Evolutionary conservation across 1,284 basidiomycete species (phyloP), one percentile per base, ranked within the genome.

Genomic region (Peniophora sp.): DNA sequence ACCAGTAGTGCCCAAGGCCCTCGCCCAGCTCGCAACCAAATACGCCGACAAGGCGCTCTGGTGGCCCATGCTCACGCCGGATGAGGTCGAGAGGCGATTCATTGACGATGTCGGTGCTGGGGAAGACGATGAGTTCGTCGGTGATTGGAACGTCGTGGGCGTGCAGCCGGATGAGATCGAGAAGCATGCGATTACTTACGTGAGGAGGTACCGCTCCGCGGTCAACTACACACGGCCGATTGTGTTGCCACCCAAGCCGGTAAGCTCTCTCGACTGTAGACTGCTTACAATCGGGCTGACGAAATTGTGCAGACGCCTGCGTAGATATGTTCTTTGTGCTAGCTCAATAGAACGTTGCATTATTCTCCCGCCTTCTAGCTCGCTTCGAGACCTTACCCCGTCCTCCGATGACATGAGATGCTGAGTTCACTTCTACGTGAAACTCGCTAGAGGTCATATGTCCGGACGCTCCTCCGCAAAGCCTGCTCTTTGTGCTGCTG

Each of bases 61-160:
- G 95, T 99, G 95, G 95, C 95, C 94, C 15, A 81, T 89, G 52
- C 74, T 97, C 54, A 85, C 80, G 64, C 89, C 92, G 1, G 96
- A 99, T 68, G 95, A 98, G 70, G 85, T 99, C 24, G 78, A 81
- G 60, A 76, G 96, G 61, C 81, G 92, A 57, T 97, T 82, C 70
- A 83, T 98, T 57, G 79, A 95, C 69, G 96, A 98, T 68, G 69
- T 66, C 43, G 72, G 79, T n/a, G 72, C 74, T 46, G 43, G 23
- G 6, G 23, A 24, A 20, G 20, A 23, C 43, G 23, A 45, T 8
- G 23, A 24, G 20, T 22, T 23, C 10, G 22, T 20, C 47, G 78
- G 85, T 42, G 78, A 85, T 67, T 84, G 83, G 83, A 74, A 79
- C 58, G 67, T 70, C 41, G 72, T 86, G 54, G 79, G 83, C 51